phyloP scores from a whole-genome alignment of 805 yeast genomes.

The Babjeviella inositovora region DNA sequence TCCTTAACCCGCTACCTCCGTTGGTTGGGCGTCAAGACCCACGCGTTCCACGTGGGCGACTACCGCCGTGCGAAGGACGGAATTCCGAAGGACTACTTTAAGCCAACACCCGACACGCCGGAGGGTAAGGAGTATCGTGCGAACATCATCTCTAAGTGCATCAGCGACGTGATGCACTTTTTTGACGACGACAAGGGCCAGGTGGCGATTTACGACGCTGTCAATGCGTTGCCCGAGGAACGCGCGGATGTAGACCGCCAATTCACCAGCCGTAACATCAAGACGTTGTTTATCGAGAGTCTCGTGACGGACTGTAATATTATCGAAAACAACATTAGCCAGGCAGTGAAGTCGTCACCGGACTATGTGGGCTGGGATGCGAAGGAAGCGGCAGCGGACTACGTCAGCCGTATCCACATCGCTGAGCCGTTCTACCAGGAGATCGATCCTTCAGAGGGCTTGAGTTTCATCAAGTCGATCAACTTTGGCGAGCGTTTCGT shows the following conservation, averaged over 20 bases:
- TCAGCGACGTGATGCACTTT: slow-evolving; percentile 53
- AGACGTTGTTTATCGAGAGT: slow-evolving; percentile 78
- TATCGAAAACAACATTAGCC: slow-evolving; percentile 53
- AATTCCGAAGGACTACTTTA: slow-evolving; percentile 57
- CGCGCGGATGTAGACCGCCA: slow-evolving; percentile 39
- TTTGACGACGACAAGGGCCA: slow-evolving; percentile 75
- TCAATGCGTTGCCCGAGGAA: slow-evolving; percentile 64
- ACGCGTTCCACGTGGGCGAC: slow-evolving; percentile 84
- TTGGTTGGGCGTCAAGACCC: slow-evolving; percentile 93
- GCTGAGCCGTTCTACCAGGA: slow-evolving; percentile 63
- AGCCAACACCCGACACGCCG: slow-evolving; percentile 32
- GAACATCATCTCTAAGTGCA: slow-evolving; percentile 46
- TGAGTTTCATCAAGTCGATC: slow-evolving; percentile 71
- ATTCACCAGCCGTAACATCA: slow-evolving; percentile 45
- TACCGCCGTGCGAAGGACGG: slow-evolving; percentile 47
- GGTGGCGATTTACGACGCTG: slow-evolving; percentile 92
- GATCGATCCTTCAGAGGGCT: slow-evolving; percentile 31
- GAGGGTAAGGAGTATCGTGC: too few relatives aligned
- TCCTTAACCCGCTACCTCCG: slow-evolving; percentile 82
- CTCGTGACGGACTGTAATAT: slow-evolving; percentile 59
- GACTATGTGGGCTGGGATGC: slow-evolving; percentile 72
- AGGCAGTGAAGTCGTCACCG: slow-evolving; percentile 76
- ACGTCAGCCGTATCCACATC: slow-evolving; percentile 50
- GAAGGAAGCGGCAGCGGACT: slow-evolving; percentile 61
- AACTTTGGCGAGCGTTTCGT: slow-evolving; percentile 81